Percentiles rank a stretch among this genome's conserved stretches.
These are phyloP conservation scores for Nicotiana rustica DNA, from an alignment of 305 asterid genomes.

Conservation along the genomic window DNA sequence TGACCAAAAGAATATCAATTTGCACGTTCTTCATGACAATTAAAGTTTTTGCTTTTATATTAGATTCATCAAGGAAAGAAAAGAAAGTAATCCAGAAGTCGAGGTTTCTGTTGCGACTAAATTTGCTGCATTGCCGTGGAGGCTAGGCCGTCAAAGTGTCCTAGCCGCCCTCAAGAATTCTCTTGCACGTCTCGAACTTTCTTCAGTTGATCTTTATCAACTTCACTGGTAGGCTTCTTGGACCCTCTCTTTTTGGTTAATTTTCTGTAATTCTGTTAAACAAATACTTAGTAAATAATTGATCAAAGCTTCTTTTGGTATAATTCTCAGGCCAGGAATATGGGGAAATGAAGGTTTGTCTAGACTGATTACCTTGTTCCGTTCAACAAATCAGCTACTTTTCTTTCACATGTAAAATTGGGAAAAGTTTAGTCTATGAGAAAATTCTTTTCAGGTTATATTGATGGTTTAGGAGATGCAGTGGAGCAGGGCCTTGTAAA, in stretches of 20 bases:
- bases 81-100: conserved; percentile 60
- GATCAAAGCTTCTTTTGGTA: conserved; percentile 23
- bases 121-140: conserved; percentile 94
- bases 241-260: background rate
- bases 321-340: conserved; percentile 86
- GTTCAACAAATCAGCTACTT: conserved; percentile 25
- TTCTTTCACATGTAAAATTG: background rate
- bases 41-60: background rate
- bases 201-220: conserved; percentile 91
- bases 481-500: conserved; percentile 97
- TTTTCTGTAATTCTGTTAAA: background rate
- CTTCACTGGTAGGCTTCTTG: conserved; percentile 74
- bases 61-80: conserved; percentile 92
- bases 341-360: conserved; percentile 97
- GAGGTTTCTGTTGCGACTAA: conserved; percentile 88
- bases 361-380: conserved; percentile 35
- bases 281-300: conserved; percentile 9
- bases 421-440: conserved; percentile 34
- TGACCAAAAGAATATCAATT: background rate
- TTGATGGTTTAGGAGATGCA: conserved; percentile 94
- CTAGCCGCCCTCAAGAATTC: conserved; percentile 78
- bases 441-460: conserved; percentile 64
- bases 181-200: conserved; percentile 67
- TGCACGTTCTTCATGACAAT: conserved; percentile 3
- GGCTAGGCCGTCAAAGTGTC: conserved; percentile 90